Conservation (phyloP, 208 protist genomes). For the Leishmania gerbilli region DNA sequence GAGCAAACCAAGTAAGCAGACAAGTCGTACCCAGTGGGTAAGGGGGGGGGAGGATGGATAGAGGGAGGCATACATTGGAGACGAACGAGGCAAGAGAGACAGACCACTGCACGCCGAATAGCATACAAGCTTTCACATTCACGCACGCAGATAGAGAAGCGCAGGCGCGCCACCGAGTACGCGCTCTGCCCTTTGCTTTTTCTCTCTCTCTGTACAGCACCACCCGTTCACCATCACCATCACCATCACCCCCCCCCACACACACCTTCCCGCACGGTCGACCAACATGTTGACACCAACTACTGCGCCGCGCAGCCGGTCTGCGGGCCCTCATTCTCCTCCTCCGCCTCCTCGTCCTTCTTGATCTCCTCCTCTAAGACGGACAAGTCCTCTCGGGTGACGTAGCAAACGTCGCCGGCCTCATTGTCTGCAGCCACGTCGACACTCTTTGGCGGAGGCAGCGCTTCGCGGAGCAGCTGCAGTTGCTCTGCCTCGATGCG, state of each 20-base stretch:
- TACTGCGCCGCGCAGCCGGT: slow-evolving; percentile 60
- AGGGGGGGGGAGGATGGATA: background rate
- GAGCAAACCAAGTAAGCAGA: background rate
- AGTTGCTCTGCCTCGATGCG: slow-evolving; percentile 46
- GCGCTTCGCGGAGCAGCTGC: slow-evolving; percentile 36
- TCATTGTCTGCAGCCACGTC: slow-evolving; percentile 25
- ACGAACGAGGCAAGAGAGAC: background rate
- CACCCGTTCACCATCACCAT: background rate
- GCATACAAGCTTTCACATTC: background rate
- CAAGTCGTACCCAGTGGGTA: background rate
- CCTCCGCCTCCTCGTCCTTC: slow-evolving; percentile 61
- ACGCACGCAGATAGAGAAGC: slow-evolving; percentile 2
- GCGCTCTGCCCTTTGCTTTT: background rate
- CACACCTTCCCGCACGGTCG: background rate
- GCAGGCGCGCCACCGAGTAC: background rate
- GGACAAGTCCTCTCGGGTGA: slow-evolving; percentile 47
- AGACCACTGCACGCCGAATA: background rate
- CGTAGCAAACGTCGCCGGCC: slow-evolving; percentile 53
- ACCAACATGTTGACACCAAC: background rate
- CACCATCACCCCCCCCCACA: background rate
- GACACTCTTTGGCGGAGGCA: slow-evolving; percentile 56
- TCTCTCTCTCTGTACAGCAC: background rate
- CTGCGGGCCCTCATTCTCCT: slow-evolving; percentile 42
- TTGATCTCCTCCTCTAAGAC: slow-evolving; percentile 30
- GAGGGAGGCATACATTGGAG: background rate